Conservation (phyloP, 2,329 filamentous ascomycete genomes). For the Dryadomyces quercivorus region DNA sequence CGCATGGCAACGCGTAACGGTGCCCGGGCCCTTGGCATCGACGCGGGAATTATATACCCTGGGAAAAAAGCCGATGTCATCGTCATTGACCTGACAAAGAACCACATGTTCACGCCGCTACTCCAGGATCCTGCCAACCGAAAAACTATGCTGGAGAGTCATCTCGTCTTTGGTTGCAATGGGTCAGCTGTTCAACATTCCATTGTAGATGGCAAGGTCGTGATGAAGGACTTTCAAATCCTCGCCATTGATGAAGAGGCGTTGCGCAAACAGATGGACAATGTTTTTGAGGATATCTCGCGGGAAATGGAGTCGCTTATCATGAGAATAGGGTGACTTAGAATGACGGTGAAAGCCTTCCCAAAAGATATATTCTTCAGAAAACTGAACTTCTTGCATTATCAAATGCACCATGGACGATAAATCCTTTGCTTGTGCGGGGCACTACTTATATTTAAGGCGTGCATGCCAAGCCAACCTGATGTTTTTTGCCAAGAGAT, state of each 20-base stretch:
- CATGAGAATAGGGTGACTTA: not conserved
- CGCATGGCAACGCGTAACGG: slow-evolving; percentile 5
- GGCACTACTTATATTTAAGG: too few relatives aligned
- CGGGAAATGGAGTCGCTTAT: not conserved
- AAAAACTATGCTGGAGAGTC: slow-evolving; percentile 4
- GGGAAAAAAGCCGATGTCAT: slow-evolving; percentile 3
- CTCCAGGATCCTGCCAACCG: not conserved
- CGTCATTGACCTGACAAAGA: slow-evolving; percentile 1
- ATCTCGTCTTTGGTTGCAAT: slow-evolving; percentile 5
- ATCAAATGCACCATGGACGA: too few relatives aligned
- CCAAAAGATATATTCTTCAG: too few relatives aligned
- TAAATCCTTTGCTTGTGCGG: too few relatives aligned
- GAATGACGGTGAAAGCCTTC: not conserved
- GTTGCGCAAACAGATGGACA: slow-evolving; percentile 1
- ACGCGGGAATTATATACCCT: not conserved
- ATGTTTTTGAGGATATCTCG: slow-evolving; percentile 1
- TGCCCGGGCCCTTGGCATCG: slow-evolving; percentile 2
- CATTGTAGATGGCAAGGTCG: slow-evolving; percentile 1
- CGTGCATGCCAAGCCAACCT: too few relatives aligned
- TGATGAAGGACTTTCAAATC: not conserved
- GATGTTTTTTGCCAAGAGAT: too few relatives aligned
- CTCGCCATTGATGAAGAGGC: slow-evolving; percentile 1
- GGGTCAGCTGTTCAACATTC: slow-evolving; percentile 4
- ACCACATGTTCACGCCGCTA: slow-evolving; percentile 6
- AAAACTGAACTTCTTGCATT: too few relatives aligned